Percentiles rank a stretch among this genome's conserved stretches.
phyloP scores from a whole-genome alignment of 306 rosid genomes.

The Cucurbita moschata region DNA sequence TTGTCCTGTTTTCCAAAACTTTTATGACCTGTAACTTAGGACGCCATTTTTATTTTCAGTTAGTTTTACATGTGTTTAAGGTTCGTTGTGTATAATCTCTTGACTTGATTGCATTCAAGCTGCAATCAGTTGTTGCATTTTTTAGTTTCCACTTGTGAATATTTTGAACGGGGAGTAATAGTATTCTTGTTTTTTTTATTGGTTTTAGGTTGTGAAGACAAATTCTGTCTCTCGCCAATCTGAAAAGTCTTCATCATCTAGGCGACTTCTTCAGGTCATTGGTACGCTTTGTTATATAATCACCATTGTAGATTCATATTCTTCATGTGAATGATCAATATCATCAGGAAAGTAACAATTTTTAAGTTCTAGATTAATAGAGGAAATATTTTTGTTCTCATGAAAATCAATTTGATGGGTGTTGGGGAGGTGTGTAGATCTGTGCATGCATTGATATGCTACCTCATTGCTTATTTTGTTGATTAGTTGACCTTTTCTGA shows the following conservation, averaged over 20 bases:
- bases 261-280: slow-evolving; percentile 78
- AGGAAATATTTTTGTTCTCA: neutral
- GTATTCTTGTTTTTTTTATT: slow-evolving; percentile 11
- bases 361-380: neutral
- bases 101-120: neutral
- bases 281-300: slow-evolving; percentile 44
- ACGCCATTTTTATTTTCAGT: neutral
- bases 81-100: neutral
- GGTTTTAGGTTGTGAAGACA: slow-evolving; percentile 43
- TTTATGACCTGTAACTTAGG: neutral
- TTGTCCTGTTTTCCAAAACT: neutral
- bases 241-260: slow-evolving; percentile 44
- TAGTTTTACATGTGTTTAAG: neutral
- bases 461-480: neutral
- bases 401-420: neutral
- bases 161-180: slow-evolving; percentile 4
- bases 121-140: neutral
- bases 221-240: slow-evolving; percentile 53
- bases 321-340: slow-evolving; percentile 10
- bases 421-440: neutral
- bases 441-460: neutral
- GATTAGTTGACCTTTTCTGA: too few species aligned
- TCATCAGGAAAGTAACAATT: neutral
- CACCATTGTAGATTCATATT: slow-evolving; percentile 4
- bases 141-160: slow-evolving; percentile 5